A percentile compares a stretch with the other conserved stretches of the same genome.
These are phyloP conservation scores for Rugonectria rugulosa DNA, from an alignment of 2,329 filamentous ascomycete species.

Conservation along the genomic window DNA sequence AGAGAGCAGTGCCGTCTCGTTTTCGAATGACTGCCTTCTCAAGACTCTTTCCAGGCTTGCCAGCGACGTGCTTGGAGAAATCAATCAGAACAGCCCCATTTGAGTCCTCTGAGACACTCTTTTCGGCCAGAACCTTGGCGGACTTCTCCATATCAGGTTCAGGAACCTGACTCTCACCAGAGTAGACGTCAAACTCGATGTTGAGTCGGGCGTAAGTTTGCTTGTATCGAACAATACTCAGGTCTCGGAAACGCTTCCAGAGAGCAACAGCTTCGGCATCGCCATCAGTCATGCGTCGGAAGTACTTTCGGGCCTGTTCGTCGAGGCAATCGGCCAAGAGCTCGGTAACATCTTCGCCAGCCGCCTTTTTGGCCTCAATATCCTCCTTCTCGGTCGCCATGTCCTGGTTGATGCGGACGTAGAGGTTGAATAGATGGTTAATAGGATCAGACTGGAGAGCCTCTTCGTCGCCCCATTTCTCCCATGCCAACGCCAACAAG, in stretches of 20 bases:
- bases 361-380: slow-evolving; percentile 64
- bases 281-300: slow-evolving; percentile 75
- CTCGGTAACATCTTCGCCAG: slow-evolving; percentile 56
- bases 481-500: slow-evolving; percentile 70
- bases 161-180: slow-evolving; percentile 77
- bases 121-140: slow-evolving; percentile 68
- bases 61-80: slow-evolving; percentile 71
- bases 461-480: slow-evolving; percentile 78
- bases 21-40: slow-evolving; percentile 76
- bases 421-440: slow-evolving; percentile 83
- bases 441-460: slow-evolving; percentile 77
- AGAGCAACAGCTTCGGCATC: slow-evolving; percentile 66
- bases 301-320: slow-evolving; percentile 77
- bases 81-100: slow-evolving; percentile 78
- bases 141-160: slow-evolving; percentile 71
- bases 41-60: slow-evolving; percentile 73
- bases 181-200: slow-evolving; percentile 74
- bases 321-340: slow-evolving; percentile 68
- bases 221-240: slow-evolving; percentile 72
- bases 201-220: slow-evolving; percentile 74
- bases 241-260: slow-evolving; percentile 72
- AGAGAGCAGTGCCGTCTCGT: slow-evolving; percentile 77
- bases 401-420: slow-evolving; percentile 78
- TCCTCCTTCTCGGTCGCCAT: slow-evolving; percentile 71
- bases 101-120: slow-evolving; percentile 71